These are phyloP conservation scores for Phytopythium vexans DNA, from an alignment of 352 stramenopile species.

Conservation along the genomic window DNA sequence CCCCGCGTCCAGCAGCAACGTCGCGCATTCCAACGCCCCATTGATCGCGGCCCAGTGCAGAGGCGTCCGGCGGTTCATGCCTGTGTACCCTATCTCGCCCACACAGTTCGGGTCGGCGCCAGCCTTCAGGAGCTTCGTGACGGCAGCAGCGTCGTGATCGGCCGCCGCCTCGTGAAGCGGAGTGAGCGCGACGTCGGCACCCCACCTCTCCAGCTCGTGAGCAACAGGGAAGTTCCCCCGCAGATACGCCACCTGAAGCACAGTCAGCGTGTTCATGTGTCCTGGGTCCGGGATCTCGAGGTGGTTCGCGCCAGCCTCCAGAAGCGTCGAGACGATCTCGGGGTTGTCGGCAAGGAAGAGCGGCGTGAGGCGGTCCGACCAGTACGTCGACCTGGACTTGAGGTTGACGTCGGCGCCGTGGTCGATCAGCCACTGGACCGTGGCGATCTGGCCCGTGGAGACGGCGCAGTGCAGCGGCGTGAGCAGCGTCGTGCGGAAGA, in stretches of 20 bases:
- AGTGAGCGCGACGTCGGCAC: conserved; percentile 64
- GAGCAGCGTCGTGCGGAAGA: conserved; percentile 70
- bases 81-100: conserved; percentile 64
- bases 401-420: conserved; percentile 58
- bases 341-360: conserved; percentile 70
- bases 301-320: conserved; percentile 66
- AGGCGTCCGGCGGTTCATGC: conserved; percentile 63
- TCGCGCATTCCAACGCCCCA: conserved; percentile 34
- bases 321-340: conserved; percentile 56
- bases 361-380: conserved; percentile 57
- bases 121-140: conserved; percentile 47
- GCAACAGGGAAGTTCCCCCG: conserved; percentile 61
- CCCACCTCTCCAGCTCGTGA: conserved; percentile 65
- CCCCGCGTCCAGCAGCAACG: conserved; percentile 44
- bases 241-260: conserved; percentile 64
- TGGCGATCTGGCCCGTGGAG: conserved; percentile 49
- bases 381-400: conserved; percentile 56
- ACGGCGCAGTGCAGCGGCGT: conserved; percentile 72
- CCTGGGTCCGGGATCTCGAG: conserved; percentile 61
- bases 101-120: conserved; percentile 60
- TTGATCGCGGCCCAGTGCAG: conserved; percentile 73
- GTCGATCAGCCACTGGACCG: conserved; percentile 52
- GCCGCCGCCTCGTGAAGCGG: conserved; percentile 65
- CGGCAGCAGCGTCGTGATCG: conserved; percentile 22
- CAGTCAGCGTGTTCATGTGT: conserved; percentile 69